Evolutionary conservation across 352 stramenopile genomes (phyloP).

Genomic region (Phytophthora sp.): DNA sequence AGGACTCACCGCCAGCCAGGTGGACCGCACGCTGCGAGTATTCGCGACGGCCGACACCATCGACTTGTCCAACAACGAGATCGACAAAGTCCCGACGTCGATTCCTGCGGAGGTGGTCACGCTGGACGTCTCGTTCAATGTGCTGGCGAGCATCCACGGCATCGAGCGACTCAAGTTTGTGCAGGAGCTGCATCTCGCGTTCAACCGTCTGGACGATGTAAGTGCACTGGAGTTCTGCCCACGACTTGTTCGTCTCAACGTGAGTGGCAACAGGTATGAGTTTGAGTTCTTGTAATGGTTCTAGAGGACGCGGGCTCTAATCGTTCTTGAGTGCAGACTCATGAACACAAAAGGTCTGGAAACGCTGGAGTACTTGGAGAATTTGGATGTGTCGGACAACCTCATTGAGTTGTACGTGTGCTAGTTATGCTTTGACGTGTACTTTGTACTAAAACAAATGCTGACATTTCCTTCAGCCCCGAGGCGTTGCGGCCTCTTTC

Average conservation of each 20-base stretch:
- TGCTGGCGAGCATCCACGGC: constrained; percentile 45
- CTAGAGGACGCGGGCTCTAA: neutral
- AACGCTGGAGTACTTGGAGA: constrained; percentile 61
- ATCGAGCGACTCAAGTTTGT: constrained; percentile 71
- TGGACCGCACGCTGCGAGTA: constrained; percentile 69
- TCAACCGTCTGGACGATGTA: constrained; percentile 66
- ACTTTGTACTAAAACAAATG: too few relatives aligned
- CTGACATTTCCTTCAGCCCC: constrained; percentile 33
- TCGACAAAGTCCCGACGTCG: constrained; percentile 60
- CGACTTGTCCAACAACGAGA: constrained; percentile 81
- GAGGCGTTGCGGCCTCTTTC: constrained; percentile 69
- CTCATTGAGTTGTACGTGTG: constrained; percentile 72
- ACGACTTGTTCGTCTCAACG: constrained; percentile 59
- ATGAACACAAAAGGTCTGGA: constrained; percentile 73
- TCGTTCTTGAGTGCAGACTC: constrained; percentile 29
- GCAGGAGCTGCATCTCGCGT: constrained; percentile 73
- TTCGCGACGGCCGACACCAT: constrained; percentile 68
- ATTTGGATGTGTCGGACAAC: constrained; percentile 76
- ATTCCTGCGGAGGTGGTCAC: constrained; percentile 52
- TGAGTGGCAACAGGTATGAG: constrained; percentile 74
- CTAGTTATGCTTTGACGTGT: neutral
- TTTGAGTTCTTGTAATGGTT: neutral
- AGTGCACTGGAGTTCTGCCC: constrained; percentile 72
- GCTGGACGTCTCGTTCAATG: constrained; percentile 78
- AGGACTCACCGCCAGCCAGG: constrained; percentile 53